Evolutionary conservation across 768 basidiomycete species (phyloP).

Genomic region (Mycena haematopus): DNA sequence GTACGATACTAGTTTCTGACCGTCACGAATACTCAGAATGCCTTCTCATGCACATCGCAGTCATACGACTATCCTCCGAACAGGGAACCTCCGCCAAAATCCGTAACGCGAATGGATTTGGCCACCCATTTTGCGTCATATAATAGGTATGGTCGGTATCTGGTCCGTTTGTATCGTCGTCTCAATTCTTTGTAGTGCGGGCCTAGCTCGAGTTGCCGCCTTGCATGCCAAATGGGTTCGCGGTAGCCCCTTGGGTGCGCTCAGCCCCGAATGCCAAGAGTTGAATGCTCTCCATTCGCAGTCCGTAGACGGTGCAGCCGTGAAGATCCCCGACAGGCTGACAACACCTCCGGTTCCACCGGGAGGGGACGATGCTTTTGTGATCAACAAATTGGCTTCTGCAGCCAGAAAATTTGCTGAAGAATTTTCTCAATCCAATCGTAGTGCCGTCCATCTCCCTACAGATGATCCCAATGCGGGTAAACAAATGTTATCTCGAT

Average conservation of each 20-base stretch:
- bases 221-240: constrained; percentile 69
- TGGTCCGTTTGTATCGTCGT: background rate
- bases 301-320: constrained; percentile 68
- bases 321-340: constrained; percentile 64
- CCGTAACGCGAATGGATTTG: constrained; percentile 61
- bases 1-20: constrained; percentile 37
- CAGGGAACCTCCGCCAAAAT: constrained; percentile 55
- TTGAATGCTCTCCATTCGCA: constrained; percentile 75
- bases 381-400: constrained; percentile 57
- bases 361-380: constrained; percentile 45
- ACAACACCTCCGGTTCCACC: constrained; percentile 54
- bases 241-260: constrained; percentile 58
- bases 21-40: no score
- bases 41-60: constrained; percentile 38
- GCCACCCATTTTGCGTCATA: constrained; percentile 71
- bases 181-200: constrained; percentile 44
- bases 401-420: constrained; percentile 44
- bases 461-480: constrained; percentile 44
- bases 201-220: constrained; percentile 61
- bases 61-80: constrained; percentile 73
- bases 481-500: constrained; percentile 46
- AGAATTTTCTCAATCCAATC: constrained; percentile 43
- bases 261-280: constrained; percentile 72
- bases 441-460: constrained; percentile 33
- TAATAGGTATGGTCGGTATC: constrained; percentile 49